Evolutionary conservation across 148 eudicot species (phyloP), one percentile per base, ranked within the genome.

Genomic region (Bassia scoparia): DNA sequence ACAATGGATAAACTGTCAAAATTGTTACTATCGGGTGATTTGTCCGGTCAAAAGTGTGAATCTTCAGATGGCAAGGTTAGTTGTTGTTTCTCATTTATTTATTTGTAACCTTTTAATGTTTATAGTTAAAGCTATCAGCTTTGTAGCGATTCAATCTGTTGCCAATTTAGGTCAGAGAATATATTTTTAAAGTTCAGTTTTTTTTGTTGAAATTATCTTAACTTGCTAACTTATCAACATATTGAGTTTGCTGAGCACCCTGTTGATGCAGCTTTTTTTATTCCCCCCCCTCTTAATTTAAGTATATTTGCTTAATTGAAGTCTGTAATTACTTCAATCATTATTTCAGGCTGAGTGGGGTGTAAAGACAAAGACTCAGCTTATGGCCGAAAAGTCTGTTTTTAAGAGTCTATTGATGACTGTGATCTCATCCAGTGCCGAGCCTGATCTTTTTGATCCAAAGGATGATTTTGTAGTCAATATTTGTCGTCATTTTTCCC

Each of bases 321-420:
- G 27, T 37, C 2, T 34, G 26, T 75, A 56, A n/a, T 53, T 43
- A 30, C 61, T 29, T 56, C 38, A 33, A 61, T 44, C 55, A 18
- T 48, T 75, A 37, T 74, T 78, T 72, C 90, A 95, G 98, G 92
- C 93, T 79, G 98, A 91, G 82, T 76, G 89, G 65, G 97, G 98
- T 69, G 98, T 95, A 68, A 95, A 95, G 85, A 95, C 98, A 30
- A 95, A 95, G 90, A 91, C 96, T 44, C 98, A 95, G 85, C 96
- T 95, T 68, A 83, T 89, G 96, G 98, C 98, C 46, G 98, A 95
- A 81, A 95, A 88, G 77, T 87, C 93, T 66, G 97, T 91, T 67
- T 95, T 95, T 77, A 95, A 95, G 82, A 86, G 89, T 81, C 93
- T 95, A 30, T 82, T 95, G 81, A 87, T 87, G 94, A 95, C 97